phyloP scores from a whole-genome alignment of 2,329 filamentous ascomycete genomes.

The Botrytis tulipae region DNA sequence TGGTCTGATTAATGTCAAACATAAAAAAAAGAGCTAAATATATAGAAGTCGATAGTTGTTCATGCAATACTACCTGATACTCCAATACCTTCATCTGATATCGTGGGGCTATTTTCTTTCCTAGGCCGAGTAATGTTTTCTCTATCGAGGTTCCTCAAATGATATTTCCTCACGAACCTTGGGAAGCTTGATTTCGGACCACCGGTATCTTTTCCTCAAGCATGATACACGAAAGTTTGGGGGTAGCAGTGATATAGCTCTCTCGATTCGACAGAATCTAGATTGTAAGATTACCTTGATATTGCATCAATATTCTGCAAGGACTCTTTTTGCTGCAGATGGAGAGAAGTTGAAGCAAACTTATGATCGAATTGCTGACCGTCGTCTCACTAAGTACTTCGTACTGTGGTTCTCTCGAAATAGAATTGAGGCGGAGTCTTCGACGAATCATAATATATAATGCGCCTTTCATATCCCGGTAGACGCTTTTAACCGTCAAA shows the following conservation, averaged over 20 bases:
- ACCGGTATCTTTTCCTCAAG: background rate
- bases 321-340: background rate
- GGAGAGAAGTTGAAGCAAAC: background rate
- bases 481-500: background rate
- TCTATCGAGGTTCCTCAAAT: background rate
- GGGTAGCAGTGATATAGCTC: background rate
- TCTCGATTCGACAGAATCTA: background rate
- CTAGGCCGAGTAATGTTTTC: background rate
- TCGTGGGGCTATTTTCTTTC: background rate
- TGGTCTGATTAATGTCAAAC: background rate
- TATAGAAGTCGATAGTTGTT: background rate
- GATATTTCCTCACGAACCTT: background rate
- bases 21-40: background rate
- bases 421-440: slow-evolving; percentile 13
- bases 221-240: background rate
- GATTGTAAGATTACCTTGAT: background rate
- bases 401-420: background rate
- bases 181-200: background rate
- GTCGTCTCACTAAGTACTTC: background rate
- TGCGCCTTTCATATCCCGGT: background rate
- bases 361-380: background rate
- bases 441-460: background rate
- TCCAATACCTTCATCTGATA: background rate
- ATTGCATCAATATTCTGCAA: slow-evolving; percentile 7
- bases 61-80: background rate